These are phyloP conservation scores for Fomitopsis palustris DNA, from an alignment of 1,284 basidiomycete species.

Conservation along the genomic window DNA sequence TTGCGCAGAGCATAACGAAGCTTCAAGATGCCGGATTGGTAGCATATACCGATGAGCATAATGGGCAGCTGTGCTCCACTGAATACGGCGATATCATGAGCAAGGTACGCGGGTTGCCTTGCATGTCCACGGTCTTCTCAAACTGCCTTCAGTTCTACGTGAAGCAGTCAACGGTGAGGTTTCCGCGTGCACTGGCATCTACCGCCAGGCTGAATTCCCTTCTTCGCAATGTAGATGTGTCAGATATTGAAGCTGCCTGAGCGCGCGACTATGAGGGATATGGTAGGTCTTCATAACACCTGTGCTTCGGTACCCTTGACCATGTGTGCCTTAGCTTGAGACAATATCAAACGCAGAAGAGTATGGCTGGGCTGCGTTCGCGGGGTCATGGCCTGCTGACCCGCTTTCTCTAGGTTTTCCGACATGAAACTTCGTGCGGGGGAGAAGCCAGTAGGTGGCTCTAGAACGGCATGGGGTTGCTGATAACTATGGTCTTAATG, in stretches of 20 bases:
- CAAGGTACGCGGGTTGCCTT: constrained; percentile 48
- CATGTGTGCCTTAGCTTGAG: constrained; percentile 48
- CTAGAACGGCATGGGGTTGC: neutral
- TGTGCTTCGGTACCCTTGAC: constrained; percentile 8
- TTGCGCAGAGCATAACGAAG: constrained; percentile 59
- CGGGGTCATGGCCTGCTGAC: neutral
- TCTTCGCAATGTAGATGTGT: constrained; percentile 51
- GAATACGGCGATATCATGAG: constrained; percentile 84
- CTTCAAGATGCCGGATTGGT: constrained; percentile 63
- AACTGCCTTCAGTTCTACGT: constrained; percentile 58
- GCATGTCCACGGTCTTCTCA: constrained; percentile 2
- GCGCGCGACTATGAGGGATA: constrained; percentile 52
- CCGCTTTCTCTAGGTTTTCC: constrained; percentile 44
- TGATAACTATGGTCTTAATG: constrained; percentile 10
- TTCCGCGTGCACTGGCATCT: neutral
- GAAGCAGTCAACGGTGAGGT: constrained; percentile 56
- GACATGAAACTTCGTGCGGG: constrained; percentile 65
- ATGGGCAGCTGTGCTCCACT: constrained; percentile 49
- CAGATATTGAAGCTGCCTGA: constrained; percentile 58
- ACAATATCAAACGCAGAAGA: constrained; percentile 64
- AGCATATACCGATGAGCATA: constrained; percentile 32
- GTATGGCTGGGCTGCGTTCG: constrained; percentile 31
- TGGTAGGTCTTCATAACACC: constrained; percentile 43
- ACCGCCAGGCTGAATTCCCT: neutral
- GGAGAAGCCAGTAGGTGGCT: constrained; percentile 56